phyloP scores from a whole-genome alignment of 495 filamentous ascomycete species.

The Chaetomium fimeti region DNA sequence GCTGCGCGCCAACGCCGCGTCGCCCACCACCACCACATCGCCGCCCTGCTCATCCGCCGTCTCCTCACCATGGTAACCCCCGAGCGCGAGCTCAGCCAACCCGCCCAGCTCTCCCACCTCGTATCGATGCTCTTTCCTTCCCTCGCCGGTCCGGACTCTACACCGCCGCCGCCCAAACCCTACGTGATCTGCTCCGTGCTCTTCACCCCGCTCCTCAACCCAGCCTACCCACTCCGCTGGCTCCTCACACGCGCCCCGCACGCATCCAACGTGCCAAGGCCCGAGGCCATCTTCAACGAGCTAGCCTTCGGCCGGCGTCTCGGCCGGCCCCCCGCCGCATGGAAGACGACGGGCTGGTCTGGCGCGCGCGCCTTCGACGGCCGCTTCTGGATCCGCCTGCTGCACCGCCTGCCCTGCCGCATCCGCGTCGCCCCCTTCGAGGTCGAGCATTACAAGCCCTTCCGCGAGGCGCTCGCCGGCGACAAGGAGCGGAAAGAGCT shows the following conservation, averaged over 20 bases:
- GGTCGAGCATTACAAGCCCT: slow-evolving; percentile 46
- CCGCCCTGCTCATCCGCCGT: slow-evolving; percentile 41
- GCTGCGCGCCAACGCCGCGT: slow-evolving; percentile 32
- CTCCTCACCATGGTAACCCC: slow-evolving; percentile 44
- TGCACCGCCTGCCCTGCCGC: slow-evolving; percentile 37
- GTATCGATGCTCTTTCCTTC: slow-evolving; percentile 42
- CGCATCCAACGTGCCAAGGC: slow-evolving; percentile 32
- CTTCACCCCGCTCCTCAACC: slow-evolving; percentile 47
- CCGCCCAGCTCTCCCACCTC: slow-evolving; percentile 37
- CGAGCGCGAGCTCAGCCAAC: slow-evolving; percentile 32
- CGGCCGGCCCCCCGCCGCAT: not conserved
- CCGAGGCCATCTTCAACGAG: slow-evolving; percentile 19
- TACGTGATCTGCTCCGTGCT: slow-evolving; percentile 57
- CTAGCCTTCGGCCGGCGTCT: slow-evolving; percentile 18
- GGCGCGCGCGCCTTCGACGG: slow-evolving; percentile 66
- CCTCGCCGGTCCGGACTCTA: slow-evolving; percentile 16
- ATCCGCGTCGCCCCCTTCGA: slow-evolving; percentile 54
- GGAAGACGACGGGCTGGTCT: slow-evolving; percentile 29
- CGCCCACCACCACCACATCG: slow-evolving; percentile 38
- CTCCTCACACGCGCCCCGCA: slow-evolving; percentile 44
- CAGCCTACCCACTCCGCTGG: slow-evolving; percentile 33
- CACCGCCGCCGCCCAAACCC: slow-evolving; percentile 35
- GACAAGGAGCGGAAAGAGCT: slow-evolving; percentile 26
- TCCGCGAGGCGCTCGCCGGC: slow-evolving; percentile 38
- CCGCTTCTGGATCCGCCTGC: slow-evolving; percentile 75